Conservation (phyloP, 2,329 filamentous ascomycete species). For the Fusarium chlamydosporum region DNA sequence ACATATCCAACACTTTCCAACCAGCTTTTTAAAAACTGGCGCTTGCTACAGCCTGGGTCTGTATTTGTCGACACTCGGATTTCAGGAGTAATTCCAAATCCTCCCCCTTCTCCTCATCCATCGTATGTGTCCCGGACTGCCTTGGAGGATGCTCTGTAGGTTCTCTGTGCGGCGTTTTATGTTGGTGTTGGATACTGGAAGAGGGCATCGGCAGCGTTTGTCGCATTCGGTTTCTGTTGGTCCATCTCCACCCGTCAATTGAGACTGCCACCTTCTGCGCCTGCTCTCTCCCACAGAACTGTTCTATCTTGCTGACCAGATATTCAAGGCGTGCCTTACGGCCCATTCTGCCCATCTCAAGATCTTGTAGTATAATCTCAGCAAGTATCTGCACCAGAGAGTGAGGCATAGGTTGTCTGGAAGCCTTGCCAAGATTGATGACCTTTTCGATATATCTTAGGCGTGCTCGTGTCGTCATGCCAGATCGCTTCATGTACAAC, state of each 20-base stretch:
- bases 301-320: constrained; percentile 47
- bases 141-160: not conserved
- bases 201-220: constrained; percentile 10
- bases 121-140: not conserved
- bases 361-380: constrained; percentile 52
- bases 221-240: constrained; percentile 23
- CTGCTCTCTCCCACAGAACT: constrained; percentile 50
- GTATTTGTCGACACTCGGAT: constrained; percentile 5
- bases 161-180: not conserved
- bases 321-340: constrained; percentile 53
- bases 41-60: not conserved
- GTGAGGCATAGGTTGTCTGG: constrained; percentile 47
- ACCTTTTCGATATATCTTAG: constrained; percentile 53
- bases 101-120: not conserved
- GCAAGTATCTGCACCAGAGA: constrained; percentile 50
- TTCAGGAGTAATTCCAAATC: constrained; percentile 8
- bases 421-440: constrained; percentile 44
- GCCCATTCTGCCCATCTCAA: constrained; percentile 54
- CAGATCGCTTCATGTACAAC: constrained; percentile 51
- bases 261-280: constrained; percentile 29
- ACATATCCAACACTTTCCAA: not conserved
- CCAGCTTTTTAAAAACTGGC: constrained; percentile 9
- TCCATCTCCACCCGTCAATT: constrained; percentile 46
- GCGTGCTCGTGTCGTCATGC: constrained; percentile 51
- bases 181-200: not conserved